Evolutionary conservation across 495 filamentous ascomycete genomes (phyloP).

Genomic region (Aspergillus affinis): DNA sequence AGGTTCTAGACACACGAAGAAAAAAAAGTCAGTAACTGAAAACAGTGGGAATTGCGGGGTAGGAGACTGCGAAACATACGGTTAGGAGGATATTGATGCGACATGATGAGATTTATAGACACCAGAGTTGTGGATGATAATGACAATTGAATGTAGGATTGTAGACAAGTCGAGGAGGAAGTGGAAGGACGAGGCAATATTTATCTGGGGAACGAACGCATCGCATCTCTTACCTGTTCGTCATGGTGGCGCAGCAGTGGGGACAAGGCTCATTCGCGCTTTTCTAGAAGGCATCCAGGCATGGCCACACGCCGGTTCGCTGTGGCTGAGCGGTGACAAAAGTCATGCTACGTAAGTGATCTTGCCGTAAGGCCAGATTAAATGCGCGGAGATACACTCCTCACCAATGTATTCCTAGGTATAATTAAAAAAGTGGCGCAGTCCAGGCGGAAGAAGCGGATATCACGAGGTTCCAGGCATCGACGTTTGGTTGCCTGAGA

Average conservation of each 20-base stretch:
- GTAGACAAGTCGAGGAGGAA: background rate
- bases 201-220: background rate
- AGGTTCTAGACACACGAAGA: constrained; percentile 19
- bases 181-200: background rate
- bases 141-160: background rate
- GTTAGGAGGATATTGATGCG: constrained; percentile 26
- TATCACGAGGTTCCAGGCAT: background rate
- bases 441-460: too few species aligned
- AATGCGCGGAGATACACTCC: background rate
- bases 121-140: background rate
- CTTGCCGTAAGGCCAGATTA: background rate
- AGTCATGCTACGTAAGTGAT: too few species aligned
- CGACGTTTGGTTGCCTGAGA: background rate
- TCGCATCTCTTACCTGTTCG: background rate
- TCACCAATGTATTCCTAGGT: too few species aligned
- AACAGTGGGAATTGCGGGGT: background rate
- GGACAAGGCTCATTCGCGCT: background rate
- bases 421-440: too few species aligned
- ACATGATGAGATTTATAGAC: background rate
- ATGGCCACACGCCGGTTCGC: too few species aligned
- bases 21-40: constrained; percentile 8
- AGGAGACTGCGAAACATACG: constrained; percentile 20
- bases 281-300: background rate
- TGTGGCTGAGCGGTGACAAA: background rate
- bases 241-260: background rate